These are phyloP conservation scores for Kodamaea fungicola DNA, from an alignment of 1,139 yeast genomes.

Conservation along the genomic window DNA sequence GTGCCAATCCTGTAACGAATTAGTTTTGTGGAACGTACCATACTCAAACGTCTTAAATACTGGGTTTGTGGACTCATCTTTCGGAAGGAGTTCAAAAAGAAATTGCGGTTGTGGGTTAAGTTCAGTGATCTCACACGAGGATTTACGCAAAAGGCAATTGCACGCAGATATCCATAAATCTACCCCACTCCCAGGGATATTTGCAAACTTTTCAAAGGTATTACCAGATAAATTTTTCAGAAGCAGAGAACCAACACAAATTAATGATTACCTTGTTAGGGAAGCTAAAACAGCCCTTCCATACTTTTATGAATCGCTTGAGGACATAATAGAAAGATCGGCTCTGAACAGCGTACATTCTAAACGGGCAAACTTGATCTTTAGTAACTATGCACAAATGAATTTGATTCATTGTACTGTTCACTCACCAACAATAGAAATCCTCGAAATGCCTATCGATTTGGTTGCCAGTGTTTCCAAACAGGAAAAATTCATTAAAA, in stretches of 20 bases:
- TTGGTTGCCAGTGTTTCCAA: constrained; percentile 29
- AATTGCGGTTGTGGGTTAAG: constrained; percentile 2
- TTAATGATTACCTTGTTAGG: constrained; percentile 6
- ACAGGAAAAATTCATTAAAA: constrained; percentile 29
- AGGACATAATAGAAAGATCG: constrained; percentile 1
- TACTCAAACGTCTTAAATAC: constrained; percentile 12
- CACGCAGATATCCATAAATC: constrained; percentile 15
- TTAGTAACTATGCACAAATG: constrained; percentile 16
- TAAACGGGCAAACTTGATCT: constrained; percentile 4
- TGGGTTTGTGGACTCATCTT: constrained; percentile 19
- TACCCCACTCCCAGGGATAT: constrained; percentile 10
- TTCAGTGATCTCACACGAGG: constrained; percentile 12
- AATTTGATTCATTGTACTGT: constrained; percentile 21
- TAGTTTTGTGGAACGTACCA: constrained; percentile 11
- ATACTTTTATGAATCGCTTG: constrained; percentile 1
- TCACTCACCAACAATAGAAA: constrained; percentile 8
- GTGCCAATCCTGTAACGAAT: constrained; percentile 20
- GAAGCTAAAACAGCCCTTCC: constrained; percentile 1
- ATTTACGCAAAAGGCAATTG: constrained; percentile 20
- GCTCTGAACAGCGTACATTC: constrained; percentile 2
- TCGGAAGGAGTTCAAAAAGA: constrained; percentile 1
- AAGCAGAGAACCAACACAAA: constrained; percentile 3
- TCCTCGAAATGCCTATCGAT: constrained; percentile 22
- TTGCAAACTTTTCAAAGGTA: constrained; percentile 6
- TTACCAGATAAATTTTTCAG: constrained; percentile 5